Evolutionary conservation across 106 monocot species (phyloP).

Genomic region (Gastrodia elata): DNA sequence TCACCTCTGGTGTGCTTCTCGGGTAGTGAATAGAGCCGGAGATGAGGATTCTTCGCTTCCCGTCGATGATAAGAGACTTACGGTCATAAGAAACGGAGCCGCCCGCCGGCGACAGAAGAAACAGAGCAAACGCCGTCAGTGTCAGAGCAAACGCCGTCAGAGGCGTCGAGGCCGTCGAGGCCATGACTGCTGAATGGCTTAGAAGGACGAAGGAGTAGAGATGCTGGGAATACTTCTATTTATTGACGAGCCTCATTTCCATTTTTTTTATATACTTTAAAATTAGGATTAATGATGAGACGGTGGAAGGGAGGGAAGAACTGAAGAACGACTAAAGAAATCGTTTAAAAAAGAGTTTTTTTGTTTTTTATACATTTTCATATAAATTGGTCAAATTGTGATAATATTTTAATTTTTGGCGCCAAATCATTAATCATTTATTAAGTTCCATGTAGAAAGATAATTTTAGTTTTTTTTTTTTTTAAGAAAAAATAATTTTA

Average conservation of each 20-base stretch:
- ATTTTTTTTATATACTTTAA: background rate
- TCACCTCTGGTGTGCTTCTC: conserved; percentile 46
- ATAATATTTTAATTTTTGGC: no score
- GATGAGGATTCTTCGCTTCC: conserved; percentile 40
- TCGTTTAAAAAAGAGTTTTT: no score
- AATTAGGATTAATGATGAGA: no score
- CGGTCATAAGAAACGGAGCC: conserved; percentile 15
- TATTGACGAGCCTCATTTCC: background rate
- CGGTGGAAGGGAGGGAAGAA: no score
- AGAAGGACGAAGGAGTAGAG: background rate
- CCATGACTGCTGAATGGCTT: background rate
- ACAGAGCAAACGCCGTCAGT: background rate
- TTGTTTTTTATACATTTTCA: no score
- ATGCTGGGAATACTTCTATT: background rate
- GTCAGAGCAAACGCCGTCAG: background rate
- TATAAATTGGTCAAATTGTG: no score
- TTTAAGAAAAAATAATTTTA: no score
- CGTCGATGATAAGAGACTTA: conserved; percentile 31
- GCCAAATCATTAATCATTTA: no score
- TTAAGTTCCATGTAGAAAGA: no score
- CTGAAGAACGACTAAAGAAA: no score
- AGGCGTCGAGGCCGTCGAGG: background rate
- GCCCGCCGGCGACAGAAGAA: background rate
- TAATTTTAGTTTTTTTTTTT: no score
- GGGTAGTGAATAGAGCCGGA: conserved; percentile 63